Evolutionary conservation across 2,329 filamentous ascomycete genomes (phyloP).

Genomic region (Cladosporium oxysporum): DNA sequence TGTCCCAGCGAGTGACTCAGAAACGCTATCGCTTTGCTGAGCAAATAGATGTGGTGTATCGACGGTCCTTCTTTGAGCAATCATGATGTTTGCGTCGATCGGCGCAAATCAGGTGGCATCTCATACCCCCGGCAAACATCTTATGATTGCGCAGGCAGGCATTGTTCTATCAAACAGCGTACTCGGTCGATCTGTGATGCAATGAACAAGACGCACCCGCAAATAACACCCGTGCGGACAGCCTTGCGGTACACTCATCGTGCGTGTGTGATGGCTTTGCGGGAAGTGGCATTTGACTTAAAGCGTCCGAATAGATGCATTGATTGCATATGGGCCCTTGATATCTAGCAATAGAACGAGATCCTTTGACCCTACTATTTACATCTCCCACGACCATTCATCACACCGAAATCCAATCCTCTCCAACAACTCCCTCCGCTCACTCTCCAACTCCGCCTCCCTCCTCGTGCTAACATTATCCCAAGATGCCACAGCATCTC

Average conservation of each 20-base stretch:
- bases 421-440: background rate
- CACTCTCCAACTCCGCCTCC: background rate
- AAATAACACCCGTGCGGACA: background rate
- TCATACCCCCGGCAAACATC: background rate
- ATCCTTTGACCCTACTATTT: background rate
- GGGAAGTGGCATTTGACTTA: background rate
- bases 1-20: background rate
- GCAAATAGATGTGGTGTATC: background rate
- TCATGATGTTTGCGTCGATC: background rate
- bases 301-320: no score
- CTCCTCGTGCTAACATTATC: background rate
- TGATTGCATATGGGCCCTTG: no score
- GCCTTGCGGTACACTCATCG: no score
- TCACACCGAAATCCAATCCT: background rate
- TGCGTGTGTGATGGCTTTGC: background rate
- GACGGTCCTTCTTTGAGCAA: background rate
- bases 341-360: no score
- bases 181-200: background rate
- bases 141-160: background rate
- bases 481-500: background rate
- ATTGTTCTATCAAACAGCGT: background rate
- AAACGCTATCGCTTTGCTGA: background rate
- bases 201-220: background rate
- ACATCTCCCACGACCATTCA: background rate
- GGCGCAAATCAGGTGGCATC: background rate